These are phyloP conservation scores for Zychaea mexicana DNA, from an alignment of 371 early-diverging fungal genomes.

Conservation along the genomic window DNA sequence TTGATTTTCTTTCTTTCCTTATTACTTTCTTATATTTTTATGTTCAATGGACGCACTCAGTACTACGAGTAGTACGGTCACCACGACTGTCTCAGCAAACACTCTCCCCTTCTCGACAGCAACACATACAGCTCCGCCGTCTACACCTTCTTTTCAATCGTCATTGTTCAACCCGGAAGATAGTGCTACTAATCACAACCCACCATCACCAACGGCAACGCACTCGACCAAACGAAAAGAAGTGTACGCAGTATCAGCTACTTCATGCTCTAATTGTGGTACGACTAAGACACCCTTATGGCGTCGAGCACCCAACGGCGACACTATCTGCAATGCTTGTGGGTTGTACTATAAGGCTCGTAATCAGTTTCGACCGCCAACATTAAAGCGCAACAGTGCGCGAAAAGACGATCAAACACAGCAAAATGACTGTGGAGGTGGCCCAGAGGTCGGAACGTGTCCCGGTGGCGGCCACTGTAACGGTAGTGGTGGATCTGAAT, in stretches of 20 bases:
- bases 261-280: constrained; percentile 79
- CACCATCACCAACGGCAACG: background rate
- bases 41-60: background rate
- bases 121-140: background rate
- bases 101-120: background rate
- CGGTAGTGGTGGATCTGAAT: constrained; percentile 73
- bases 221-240: constrained; percentile 3
- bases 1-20: background rate
- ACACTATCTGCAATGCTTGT: constrained; percentile 92
- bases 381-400: constrained; percentile 39
- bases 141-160: background rate
- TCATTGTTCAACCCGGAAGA: background rate
- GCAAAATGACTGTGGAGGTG: constrained; percentile 1
- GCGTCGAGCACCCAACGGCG: constrained; percentile 84
- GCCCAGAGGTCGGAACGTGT: constrained; percentile 55
- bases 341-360: constrained; percentile 69
- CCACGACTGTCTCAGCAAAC: too few relatives aligned
- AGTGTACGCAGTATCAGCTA: constrained; percentile 7
- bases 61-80: background rate
- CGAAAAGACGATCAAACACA: constrained; percentile 10
- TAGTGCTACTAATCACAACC: background rate
- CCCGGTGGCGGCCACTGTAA: constrained; percentile 83
- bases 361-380: constrained; percentile 44
- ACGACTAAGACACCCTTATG: constrained; percentile 91
- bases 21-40: background rate